Evolutionary conservation across 192 early-diverging fungal genomes (phyloP).

Genomic region (Backusella circina): DNA sequence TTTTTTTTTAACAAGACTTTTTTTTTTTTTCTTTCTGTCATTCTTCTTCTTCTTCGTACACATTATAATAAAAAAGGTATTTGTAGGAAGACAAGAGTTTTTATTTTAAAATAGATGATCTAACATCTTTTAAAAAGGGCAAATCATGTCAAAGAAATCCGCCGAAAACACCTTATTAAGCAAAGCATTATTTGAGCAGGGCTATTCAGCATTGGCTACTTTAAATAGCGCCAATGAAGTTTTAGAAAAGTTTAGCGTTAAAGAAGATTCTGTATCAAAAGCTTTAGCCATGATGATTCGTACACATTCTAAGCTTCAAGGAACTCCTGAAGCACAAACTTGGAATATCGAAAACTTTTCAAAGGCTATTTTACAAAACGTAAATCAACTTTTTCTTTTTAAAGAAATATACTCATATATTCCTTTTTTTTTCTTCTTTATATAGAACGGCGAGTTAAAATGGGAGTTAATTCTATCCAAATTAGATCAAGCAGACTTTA

Average conservation of each 20-base stretch:
- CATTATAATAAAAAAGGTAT: not conserved
- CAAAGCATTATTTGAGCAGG: conserved; percentile 7
- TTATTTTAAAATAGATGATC: not conserved
- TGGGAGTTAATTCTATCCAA: conserved; percentile 57
- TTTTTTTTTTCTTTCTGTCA: not conserved
- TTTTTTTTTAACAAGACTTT: not conserved
- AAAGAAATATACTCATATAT: too few relatives aligned
- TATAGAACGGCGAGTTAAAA: conserved; percentile 49
- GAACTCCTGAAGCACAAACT: conserved; percentile 25
- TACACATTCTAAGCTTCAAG: conserved; percentile 35
- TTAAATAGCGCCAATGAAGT: conserved; percentile 7
- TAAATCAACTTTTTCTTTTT: not conserved
- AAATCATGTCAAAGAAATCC: conserved; percentile 10
- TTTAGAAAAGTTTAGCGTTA: conserved; percentile 5
- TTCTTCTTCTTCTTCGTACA: not conserved
- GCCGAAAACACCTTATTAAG: conserved; percentile 7
- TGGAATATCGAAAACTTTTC: conserved; percentile 30
- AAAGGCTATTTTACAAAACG: conserved; percentile 22
- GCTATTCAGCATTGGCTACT: conserved; percentile 4
- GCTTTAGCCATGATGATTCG: conserved; percentile 60
- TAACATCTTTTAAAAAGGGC: not conserved
- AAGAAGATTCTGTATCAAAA: conserved; percentile 51
- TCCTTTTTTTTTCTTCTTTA: not conserved
- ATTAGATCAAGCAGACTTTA: conserved; percentile 64
- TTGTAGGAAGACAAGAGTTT: not conserved